phyloP scores from a whole-genome alignment of 2,329 filamentous ascomycete genomes.

The Emmonsiellopsis sp. region DNA sequence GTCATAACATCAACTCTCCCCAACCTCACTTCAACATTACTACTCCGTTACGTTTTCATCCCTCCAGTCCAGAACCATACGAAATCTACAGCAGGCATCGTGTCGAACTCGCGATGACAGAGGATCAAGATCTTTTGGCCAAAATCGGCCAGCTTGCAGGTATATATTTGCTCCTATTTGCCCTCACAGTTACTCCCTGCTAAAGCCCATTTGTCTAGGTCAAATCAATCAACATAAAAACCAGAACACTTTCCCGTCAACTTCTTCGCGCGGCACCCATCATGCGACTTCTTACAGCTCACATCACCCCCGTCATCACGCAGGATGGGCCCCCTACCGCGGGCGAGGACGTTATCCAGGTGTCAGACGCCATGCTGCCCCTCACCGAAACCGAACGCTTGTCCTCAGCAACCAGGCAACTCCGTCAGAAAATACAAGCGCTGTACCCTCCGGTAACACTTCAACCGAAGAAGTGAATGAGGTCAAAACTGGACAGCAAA shows the following conservation, averaged over 20 bases:
- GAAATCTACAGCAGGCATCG: neutral
- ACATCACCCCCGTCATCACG: conserved; percentile 9
- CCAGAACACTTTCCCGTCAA: conserved; percentile 24
- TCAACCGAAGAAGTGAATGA: conserved; percentile 22
- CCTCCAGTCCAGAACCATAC: neutral
- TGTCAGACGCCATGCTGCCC: conserved; percentile 25
- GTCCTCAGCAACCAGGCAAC: conserved; percentile 47
- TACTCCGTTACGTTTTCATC: neutral
- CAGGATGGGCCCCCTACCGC: conserved; percentile 36
- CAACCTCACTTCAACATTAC: neutral
- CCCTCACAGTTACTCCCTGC: conserved; percentile 20
- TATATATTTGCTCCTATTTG: conserved; percentile 23
- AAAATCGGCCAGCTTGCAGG: conserved; percentile 50
- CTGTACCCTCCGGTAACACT: conserved; percentile 17
- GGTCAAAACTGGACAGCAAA: conserved; percentile 18
- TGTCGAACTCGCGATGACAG: conserved; percentile 30
- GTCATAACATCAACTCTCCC: too few relatives aligned
- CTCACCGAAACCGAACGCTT: conserved; percentile 51
- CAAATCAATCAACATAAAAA: conserved; percentile 75
- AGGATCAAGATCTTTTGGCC: conserved; percentile 46
- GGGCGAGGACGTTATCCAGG: conserved; percentile 29
- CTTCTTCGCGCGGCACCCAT: conserved; percentile 15
- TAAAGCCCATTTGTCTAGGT: conserved; percentile 36
- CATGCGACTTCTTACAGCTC: conserved; percentile 17
- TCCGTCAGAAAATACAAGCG: conserved; percentile 15